These are phyloP conservation scores for Acacia pycnantha DNA, from an alignment of 331 rosid genomes.

Conservation along the genomic window DNA sequence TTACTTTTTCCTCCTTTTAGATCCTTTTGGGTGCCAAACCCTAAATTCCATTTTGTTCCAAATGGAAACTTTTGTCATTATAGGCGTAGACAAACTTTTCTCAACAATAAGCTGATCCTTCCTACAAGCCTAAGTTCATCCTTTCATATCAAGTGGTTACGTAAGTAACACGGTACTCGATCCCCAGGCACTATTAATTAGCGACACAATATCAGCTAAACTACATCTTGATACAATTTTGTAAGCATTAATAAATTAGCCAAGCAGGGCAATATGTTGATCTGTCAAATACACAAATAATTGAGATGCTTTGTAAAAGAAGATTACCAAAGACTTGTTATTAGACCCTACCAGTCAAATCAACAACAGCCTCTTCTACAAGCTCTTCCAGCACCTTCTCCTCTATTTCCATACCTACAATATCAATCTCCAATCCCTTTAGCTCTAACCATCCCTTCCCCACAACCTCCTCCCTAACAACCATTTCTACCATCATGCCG, in stretches of 20 bases:
- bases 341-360: constrained; percentile 52
- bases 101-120: background rate
- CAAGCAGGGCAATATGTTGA: constrained; percentile 38
- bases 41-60: background rate
- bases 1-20: background rate
- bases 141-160: background rate
- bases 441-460: constrained; percentile 71
- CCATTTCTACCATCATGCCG: constrained; percentile 73
- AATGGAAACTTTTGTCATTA: background rate
- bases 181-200: background rate
- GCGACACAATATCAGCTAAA: background rate
- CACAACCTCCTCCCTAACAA: constrained; percentile 70
- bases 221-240: background rate
- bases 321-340: background rate
- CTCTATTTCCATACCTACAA: constrained; percentile 71
- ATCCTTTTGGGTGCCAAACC: background rate
- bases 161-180: background rate
- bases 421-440: constrained; percentile 58
- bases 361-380: constrained; percentile 67
- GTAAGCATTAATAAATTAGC: constrained; percentile 35
- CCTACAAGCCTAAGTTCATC: background rate
- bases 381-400: constrained; percentile 68
- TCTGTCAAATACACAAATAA: constrained; percentile 45
- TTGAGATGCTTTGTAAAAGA: constrained; percentile 37
- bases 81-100: background rate